Percentiles rank a stretch among this genome's conserved stretches.
Evolutionary conservation across 140 eudicot species (phyloP).

Genomic region (Flaveria floridana): DNA sequence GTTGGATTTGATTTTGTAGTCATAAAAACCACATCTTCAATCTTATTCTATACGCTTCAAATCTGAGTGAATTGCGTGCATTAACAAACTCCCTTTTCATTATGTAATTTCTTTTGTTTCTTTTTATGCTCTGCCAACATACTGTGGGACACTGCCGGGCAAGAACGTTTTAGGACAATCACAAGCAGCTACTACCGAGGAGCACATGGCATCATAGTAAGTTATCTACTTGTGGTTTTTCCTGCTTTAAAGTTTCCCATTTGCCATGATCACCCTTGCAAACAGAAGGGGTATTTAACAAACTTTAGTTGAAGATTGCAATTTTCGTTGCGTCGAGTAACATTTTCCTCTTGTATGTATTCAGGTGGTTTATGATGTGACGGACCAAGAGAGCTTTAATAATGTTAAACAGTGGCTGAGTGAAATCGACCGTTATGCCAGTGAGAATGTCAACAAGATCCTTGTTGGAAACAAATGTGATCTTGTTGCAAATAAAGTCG

Average conservation of each 20-base stretch:
- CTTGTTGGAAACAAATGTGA: conserved; percentile 79
- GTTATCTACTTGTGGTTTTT: conserved; percentile 25
- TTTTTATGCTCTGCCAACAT: conserved; percentile 16
- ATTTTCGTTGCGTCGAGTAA: neutral
- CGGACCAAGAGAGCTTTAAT: conserved; percentile 69
- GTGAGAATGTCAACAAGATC: conserved; percentile 70
- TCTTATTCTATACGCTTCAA: neutral
- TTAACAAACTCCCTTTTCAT: neutral
- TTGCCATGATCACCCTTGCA: conserved; percentile 10
- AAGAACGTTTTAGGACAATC: conserved; percentile 83
- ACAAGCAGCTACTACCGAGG: conserved; percentile 89
- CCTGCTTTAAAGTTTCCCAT: conserved; percentile 8
- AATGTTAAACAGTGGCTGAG: conserved; percentile 76
- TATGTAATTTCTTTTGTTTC: conserved; percentile 10
- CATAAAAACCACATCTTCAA: neutral
- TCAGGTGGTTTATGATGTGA: conserved; percentile 76
- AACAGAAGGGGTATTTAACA: neutral
- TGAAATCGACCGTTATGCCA: conserved; percentile 79
- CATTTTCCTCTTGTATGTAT: neutral
- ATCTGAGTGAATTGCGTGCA: neutral
- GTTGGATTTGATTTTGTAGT: conserved; percentile 3
- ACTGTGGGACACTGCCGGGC: conserved; percentile 91
- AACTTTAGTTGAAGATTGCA: neutral
- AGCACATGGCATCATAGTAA: conserved; percentile 82
- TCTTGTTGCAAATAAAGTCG: conserved; percentile 58